phyloP scores from a whole-genome alignment of 2,329 filamentous ascomycete species.

The Hypoxylon sp. region DNA sequence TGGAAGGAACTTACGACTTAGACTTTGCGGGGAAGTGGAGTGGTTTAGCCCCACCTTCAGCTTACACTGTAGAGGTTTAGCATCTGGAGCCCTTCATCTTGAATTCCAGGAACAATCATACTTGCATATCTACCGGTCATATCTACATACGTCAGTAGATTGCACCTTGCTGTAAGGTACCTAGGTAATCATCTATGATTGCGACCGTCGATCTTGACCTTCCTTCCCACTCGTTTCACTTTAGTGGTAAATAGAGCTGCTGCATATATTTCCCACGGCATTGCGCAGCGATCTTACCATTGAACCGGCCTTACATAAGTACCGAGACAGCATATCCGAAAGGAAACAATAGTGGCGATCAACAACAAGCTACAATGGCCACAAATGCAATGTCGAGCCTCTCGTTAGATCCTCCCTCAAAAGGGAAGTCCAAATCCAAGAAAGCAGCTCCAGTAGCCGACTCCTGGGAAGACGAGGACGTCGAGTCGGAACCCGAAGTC shows the following conservation, averaged over 20 bases:
- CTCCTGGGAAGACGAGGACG: slow-evolving; percentile 82
- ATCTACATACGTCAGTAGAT: slow-evolving; percentile 33
- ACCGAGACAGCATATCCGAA: neutral
- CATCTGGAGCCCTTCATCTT: slow-evolving; percentile 23
- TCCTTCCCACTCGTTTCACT: slow-evolving; percentile 1
- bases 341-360: slow-evolving; percentile 3
- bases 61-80: slow-evolving; percentile 19
- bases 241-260: slow-evolving; percentile 12
- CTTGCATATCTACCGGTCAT: slow-evolving; percentile 37
- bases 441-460: slow-evolving; percentile 69
- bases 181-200: slow-evolving; percentile 42
- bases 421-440: slow-evolving; percentile 53
- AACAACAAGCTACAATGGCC: slow-evolving; percentile 41
- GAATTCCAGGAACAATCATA: slow-evolving; percentile 22
- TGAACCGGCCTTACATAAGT: neutral
- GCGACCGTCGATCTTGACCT: slow-evolving; percentile 37
- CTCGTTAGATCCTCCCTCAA: slow-evolving; percentile 48
- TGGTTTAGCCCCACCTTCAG: slow-evolving; percentile 7
- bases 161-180: slow-evolving; percentile 23
- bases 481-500: slow-evolving; percentile 55
- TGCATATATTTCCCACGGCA: neutral
- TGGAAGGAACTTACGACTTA: slow-evolving; percentile 5
- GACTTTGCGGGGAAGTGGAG: slow-evolving; percentile 46
- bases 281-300: neutral
- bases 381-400: slow-evolving; percentile 53